Conservation (phyloP, 176 grass and related monocot genomes). For the Oryza coarctata region DNA sequence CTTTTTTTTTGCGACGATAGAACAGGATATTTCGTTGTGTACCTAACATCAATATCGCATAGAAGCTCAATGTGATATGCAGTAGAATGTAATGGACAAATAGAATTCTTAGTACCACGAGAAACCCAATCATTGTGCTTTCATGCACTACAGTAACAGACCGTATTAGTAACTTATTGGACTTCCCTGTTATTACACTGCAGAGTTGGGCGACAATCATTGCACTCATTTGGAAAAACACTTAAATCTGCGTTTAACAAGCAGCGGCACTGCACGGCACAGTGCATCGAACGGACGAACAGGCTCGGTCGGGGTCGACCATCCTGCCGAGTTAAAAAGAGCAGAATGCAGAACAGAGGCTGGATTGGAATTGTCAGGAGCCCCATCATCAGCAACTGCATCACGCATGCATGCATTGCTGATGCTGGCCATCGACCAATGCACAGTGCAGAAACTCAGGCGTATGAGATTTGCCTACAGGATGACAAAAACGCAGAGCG, state of each 20-base stretch:
- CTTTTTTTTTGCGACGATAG: too few relatives aligned
- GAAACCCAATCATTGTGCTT: not conserved
- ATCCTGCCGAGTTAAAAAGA: not conserved
- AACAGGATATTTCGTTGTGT: not conserved
- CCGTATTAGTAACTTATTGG: not conserved
- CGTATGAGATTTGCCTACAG: too few relatives aligned
- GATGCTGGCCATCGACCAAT: not conserved
- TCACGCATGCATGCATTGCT: conserved; percentile 25
- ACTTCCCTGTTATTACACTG: not conserved
- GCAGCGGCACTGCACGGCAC: not conserved
- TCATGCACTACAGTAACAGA: conserved; percentile 7
- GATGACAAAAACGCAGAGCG: too few relatives aligned
- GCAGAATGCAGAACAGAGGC: not conserved
- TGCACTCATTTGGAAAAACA: not conserved
- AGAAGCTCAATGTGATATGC: not conserved
- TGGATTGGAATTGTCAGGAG: not conserved
- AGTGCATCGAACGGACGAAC: not conserved
- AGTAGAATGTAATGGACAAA: not conserved
- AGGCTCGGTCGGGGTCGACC: not conserved
- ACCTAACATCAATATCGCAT: not conserved
- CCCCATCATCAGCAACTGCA: conserved; percentile 2
- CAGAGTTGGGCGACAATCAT: not conserved
- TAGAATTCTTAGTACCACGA: not conserved
- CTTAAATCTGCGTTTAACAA: not conserved
- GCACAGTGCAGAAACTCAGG: not conserved